Conservation (phyloP, 2,329 filamentous ascomycete genomes). For the Diaporthe sp. region DNA sequence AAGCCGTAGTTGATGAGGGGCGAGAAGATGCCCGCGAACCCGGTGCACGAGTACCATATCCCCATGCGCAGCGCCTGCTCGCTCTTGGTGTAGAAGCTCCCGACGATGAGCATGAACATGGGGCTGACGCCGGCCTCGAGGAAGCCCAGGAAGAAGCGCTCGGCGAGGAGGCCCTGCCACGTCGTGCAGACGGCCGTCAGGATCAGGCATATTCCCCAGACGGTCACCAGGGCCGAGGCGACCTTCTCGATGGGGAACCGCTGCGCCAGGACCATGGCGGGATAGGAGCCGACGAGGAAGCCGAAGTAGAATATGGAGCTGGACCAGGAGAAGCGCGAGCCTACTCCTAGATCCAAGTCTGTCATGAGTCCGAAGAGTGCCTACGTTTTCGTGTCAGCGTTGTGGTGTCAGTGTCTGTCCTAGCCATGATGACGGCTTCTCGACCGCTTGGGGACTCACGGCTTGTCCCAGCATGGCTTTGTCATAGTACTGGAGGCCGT, state of each 20-base stretch:
- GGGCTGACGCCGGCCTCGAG: slow-evolving; percentile 70
- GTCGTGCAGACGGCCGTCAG: slow-evolving; percentile 54
- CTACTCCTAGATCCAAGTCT: slow-evolving; percentile 56
- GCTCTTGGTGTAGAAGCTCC: slow-evolving; percentile 57
- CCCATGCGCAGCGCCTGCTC: slow-evolving; percentile 57
- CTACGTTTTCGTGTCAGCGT: slow-evolving; percentile 41
- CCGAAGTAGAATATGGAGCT: slow-evolving; percentile 64
- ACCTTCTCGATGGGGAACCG: slow-evolving; percentile 61
- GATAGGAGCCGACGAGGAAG: slow-evolving; percentile 63
- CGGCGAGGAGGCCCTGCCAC: slow-evolving; percentile 56
- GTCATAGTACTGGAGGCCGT: slow-evolving; percentile 63
- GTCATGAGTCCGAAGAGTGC: slow-evolving; percentile 57
- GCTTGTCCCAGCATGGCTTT: slow-evolving; percentile 69
- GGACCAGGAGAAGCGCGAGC: slow-evolving; percentile 59
- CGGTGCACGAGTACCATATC: slow-evolving; percentile 60
- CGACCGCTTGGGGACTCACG: slow-evolving; percentile 47
- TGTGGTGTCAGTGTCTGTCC: too few species aligned
- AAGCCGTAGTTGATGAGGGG: slow-evolving; percentile 64
- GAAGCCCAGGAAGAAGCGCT: slow-evolving; percentile 69
- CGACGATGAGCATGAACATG: slow-evolving; percentile 68
- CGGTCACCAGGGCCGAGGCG: slow-evolving; percentile 52
- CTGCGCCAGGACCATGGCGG: slow-evolving; percentile 57
- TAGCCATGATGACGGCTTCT: too few species aligned
- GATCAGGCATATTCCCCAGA: slow-evolving; percentile 57
- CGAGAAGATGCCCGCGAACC: slow-evolving; percentile 60